phyloP scores from a whole-genome alignment of 177 flowering plant species.

The Vitis hybrid region DNA sequence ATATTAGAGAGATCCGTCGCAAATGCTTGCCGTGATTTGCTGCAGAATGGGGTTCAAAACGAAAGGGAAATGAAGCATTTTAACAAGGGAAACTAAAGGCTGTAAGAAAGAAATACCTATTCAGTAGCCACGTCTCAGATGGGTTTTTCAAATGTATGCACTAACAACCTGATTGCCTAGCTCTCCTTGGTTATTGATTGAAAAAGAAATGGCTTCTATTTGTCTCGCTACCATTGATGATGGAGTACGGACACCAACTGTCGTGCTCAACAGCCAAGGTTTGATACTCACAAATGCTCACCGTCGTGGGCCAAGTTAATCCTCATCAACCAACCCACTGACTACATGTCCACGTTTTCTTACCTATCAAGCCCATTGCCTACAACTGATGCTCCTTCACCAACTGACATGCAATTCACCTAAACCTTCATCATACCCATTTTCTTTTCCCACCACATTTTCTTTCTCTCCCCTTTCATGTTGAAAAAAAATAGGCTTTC shows the following conservation, averaged over 20 bases:
- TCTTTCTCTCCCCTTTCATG: too few species aligned
- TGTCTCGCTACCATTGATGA: constrained; percentile 75
- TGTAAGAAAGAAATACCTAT: constrained; percentile 16
- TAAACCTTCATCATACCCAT: too few species aligned
- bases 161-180: constrained; percentile 12
- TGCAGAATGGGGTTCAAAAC: constrained; percentile 32
- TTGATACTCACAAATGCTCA: constrained; percentile 97
- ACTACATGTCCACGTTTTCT: too few species aligned
- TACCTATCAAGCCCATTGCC: too few species aligned
- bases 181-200: constrained; percentile 32
- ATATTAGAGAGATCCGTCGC: constrained; percentile 35
- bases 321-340: too few species aligned
- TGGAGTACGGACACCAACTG: constrained; percentile 93
- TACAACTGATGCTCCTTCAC: too few species aligned
- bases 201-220: constrained; percentile 67
- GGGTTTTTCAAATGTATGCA: constrained; percentile 7
- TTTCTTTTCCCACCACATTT: too few species aligned
- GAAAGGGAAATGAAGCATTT: constrained; percentile 10
- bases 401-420: too few species aligned
- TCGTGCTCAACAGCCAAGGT: constrained; percentile 80
- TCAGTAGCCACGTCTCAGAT: constrained; percentile 5
- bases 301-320: constrained; percentile 5
- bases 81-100: constrained; percentile 21
- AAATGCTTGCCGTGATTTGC: constrained; percentile 51
- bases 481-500: too few species aligned